Percentiles rank a stretch among this genome's conserved stretches.
Conservation (phyloP, 2,329 filamentous ascomycete genomes). For the Pseudonectria buxi region DNA sequence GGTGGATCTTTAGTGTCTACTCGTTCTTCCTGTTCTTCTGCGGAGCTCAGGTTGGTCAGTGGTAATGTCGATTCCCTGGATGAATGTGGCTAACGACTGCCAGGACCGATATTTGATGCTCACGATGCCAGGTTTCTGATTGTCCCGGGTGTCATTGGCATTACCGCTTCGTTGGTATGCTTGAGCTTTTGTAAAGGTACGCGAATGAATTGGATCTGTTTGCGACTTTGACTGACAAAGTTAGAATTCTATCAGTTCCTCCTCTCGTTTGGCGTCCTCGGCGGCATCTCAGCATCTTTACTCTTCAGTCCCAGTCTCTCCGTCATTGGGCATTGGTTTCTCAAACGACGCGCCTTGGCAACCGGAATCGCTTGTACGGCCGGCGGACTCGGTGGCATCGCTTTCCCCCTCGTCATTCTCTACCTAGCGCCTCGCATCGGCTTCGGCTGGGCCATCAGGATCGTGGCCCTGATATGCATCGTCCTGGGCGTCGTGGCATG, state of each 20-base stretch:
- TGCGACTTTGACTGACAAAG: constrained; percentile 1
- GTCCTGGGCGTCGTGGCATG: constrained; percentile 23
- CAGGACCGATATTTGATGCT: constrained; percentile 59
- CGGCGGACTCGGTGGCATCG: constrained; percentile 51
- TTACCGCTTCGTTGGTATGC: constrained; percentile 49
- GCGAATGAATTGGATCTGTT: no score
- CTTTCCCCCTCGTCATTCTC: constrained; percentile 35
- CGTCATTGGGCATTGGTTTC: constrained; percentile 64
- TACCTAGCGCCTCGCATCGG: constrained; percentile 21
- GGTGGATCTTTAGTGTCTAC: constrained; percentile 70
- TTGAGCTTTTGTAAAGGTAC: constrained; percentile 51
- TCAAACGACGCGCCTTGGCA: constrained; percentile 55
- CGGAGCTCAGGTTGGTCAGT: constrained; percentile 55
- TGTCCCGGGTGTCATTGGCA: constrained; percentile 47
- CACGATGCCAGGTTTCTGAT: constrained; percentile 56
- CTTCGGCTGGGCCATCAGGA: constrained; percentile 25
- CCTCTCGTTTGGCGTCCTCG: constrained; percentile 59
- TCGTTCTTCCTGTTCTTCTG: constrained; percentile 65
- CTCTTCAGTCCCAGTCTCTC: constrained; percentile 64
- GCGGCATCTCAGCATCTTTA: constrained; percentile 58
- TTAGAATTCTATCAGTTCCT: constrained; percentile 64
- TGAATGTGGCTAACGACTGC: not conserved
- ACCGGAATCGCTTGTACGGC: constrained; percentile 65
- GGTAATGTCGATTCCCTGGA: no score
- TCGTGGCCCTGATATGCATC: constrained; percentile 22